Conservation (phyloP, 306 rosid genomes). For the Astragalus membranaceus region DNA sequence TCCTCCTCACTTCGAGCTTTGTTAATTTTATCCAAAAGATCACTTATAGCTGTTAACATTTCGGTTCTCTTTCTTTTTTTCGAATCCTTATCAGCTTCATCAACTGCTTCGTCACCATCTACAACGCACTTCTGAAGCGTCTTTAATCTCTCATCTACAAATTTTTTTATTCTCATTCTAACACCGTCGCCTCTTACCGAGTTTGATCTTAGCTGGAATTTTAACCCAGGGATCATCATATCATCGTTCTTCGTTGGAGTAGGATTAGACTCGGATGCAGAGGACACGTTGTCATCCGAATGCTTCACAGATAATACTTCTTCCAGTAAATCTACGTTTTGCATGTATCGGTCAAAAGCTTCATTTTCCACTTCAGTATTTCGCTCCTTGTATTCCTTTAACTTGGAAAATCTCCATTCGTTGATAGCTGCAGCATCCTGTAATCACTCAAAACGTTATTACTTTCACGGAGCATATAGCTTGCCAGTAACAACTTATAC, state of each 20-base stretch:
- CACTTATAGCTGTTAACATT: constrained; percentile 51
- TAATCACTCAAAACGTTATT: constrained; percentile 33
- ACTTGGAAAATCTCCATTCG: constrained; percentile 93
- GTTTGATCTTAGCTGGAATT: constrained; percentile 60
- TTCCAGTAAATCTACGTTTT: constrained; percentile 67
- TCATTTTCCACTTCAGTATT: constrained; percentile 73
- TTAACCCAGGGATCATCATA: constrained; percentile 41
- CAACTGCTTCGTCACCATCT: constrained; percentile 36
- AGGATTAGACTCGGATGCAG: constrained; percentile 30
- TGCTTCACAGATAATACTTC: constrained; percentile 67
- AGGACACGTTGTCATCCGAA: constrained; percentile 37
- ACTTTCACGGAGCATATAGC: constrained; percentile 12
- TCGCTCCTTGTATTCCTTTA: constrained; percentile 69
- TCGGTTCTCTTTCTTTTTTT: constrained; percentile 35
- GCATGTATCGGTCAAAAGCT: constrained; percentile 87
- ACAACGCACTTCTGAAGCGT: constrained; percentile 40
- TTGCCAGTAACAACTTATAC: not conserved
- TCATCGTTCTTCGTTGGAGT: constrained; percentile 41
- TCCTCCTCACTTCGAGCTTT: constrained; percentile 92
- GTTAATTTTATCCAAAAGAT: constrained; percentile 73
- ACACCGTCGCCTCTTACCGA: constrained; percentile 40
- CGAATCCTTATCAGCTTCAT: constrained; percentile 41
- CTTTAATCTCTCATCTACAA: constrained; percentile 67
- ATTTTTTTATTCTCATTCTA: constrained; percentile 54
- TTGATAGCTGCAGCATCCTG: constrained; percentile 88